Percentiles rank a stretch among this genome's conserved stretches.
Conservation (phyloP, 305 asterid species). For the Fraxinus sp. region DNA sequence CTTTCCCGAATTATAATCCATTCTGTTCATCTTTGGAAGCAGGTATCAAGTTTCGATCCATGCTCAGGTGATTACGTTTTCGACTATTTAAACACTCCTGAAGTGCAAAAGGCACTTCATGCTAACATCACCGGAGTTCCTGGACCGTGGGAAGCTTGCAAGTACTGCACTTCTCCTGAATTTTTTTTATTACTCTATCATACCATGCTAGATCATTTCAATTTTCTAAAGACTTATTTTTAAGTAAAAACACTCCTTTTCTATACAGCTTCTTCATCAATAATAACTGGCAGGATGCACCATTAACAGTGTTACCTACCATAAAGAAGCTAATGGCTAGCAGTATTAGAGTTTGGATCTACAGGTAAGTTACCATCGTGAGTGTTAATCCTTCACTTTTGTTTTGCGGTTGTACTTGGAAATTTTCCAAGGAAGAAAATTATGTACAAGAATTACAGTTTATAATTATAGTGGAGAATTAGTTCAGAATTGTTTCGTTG, state of each 20-base stretch:
- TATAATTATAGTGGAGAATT: neutral
- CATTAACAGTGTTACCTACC: neutral
- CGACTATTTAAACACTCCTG: slow-evolving; percentile 24
- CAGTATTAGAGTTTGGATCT: neutral
- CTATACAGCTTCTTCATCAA: neutral
- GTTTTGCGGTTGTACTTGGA: neutral
- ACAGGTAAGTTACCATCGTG: neutral
- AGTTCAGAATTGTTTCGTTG: neutral
- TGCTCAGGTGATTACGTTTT: slow-evolving; percentile 26
- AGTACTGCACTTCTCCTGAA: slow-evolving; percentile 16
- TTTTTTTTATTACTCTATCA: neutral
- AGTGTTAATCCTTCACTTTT: neutral
- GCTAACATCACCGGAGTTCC: slow-evolving; percentile 24
- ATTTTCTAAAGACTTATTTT: neutral
- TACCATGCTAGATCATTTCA: neutral
- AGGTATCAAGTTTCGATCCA: slow-evolving; percentile 20
- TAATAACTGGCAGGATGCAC: slow-evolving; percentile 28
- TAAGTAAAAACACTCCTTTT: neutral
- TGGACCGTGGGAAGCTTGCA: slow-evolving; percentile 29
- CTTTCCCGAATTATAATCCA: slow-evolving; percentile 5
- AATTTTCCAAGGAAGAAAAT: neutral
- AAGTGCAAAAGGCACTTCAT: slow-evolving; percentile 33
- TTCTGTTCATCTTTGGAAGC: slow-evolving; percentile 1
- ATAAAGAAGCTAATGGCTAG: neutral
- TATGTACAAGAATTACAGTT: neutral